Evolutionary conservation across 208 protist genomes (phyloP).

Genomic region (Trypanosoma grayi): DNA sequence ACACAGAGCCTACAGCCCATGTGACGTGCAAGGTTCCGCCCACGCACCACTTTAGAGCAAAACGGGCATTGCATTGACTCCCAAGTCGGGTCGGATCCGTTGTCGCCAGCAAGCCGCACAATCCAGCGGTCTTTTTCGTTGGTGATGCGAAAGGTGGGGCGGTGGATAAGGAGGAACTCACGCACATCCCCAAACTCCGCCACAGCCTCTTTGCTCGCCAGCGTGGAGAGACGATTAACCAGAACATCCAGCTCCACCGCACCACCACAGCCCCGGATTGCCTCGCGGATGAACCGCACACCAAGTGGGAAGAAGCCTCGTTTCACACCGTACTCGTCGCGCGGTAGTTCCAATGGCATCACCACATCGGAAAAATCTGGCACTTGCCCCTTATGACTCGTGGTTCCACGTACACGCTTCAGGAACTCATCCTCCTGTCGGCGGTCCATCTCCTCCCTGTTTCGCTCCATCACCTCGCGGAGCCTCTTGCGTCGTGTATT

Average conservation of each 20-base stretch:
- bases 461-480: slow-evolving; percentile 82
- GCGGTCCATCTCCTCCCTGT: slow-evolving; percentile 70
- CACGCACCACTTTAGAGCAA: slow-evolving; percentile 79
- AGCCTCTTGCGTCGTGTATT: slow-evolving; percentile 74
- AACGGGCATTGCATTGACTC: slow-evolving; percentile 74
- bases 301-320: slow-evolving; percentile 86
- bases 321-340: slow-evolving; percentile 89
- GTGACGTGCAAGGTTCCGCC: slow-evolving; percentile 87
- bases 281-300: slow-evolving; percentile 89
- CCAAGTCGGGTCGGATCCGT: slow-evolving; percentile 69
- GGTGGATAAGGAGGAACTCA: slow-evolving; percentile 89
- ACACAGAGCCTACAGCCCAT: slow-evolving; percentile 79
- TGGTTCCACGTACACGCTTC: slow-evolving; percentile 34
- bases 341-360: slow-evolving; percentile 86
- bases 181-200: slow-evolving; percentile 88
- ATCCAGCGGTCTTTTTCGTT: slow-evolving; percentile 74
- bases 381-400: slow-evolving; percentile 20
- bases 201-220: slow-evolving; percentile 70
- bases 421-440: slow-evolving; percentile 71
- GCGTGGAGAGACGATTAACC: slow-evolving; percentile 73
- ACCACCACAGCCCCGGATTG: slow-evolving; percentile 75
- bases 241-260: slow-evolving; percentile 89
- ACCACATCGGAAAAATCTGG: slow-evolving; percentile 78
- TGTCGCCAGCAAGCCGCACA: slow-evolving; percentile 55
- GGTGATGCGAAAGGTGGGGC: slow-evolving; percentile 75